Conservation (phyloP, 192 early-diverging fungal species). For the Kickxella alabastrina region DNA sequence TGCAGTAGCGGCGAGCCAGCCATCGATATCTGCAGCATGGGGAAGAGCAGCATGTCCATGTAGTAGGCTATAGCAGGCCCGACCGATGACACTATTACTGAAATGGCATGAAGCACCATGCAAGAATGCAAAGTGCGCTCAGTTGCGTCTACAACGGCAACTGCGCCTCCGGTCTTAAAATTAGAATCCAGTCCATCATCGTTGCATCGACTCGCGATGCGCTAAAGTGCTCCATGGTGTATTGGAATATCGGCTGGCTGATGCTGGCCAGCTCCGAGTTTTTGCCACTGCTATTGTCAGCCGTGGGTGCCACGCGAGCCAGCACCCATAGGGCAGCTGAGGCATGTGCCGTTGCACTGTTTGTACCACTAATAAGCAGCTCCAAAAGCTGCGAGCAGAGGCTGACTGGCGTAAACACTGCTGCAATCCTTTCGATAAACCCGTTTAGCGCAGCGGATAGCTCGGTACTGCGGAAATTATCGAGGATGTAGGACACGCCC, state of each 20-base stretch:
- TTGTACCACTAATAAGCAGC: neutral
- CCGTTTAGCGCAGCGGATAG: constrained; percentile 13
- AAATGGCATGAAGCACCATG: constrained; percentile 24
- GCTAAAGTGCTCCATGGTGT: constrained; percentile 17
- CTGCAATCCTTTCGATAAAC: constrained; percentile 8
- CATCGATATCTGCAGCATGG: constrained; percentile 25
- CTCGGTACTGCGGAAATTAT: constrained; percentile 9
- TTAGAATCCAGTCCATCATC: too few species aligned
- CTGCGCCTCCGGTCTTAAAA: too few species aligned
- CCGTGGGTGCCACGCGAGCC: constrained; percentile 1
- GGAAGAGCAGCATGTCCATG: constrained; percentile 39
- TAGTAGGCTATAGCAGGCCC: constrained; percentile 25
- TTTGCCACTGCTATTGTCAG: neutral
- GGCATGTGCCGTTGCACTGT: neutral
- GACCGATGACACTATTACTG: constrained; percentile 10
- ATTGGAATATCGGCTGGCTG: constrained; percentile 20
- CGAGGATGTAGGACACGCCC: constrained; percentile 17
- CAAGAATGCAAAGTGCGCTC: constrained; percentile 6
- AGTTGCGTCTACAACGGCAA: too few species aligned
- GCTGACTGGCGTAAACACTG: neutral
- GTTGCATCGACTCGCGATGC: too few species aligned
- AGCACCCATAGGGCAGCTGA: constrained; percentile 29
- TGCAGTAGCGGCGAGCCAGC: constrained; percentile 12
- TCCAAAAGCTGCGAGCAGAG: constrained; percentile 25
- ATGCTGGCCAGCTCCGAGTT: neutral